These are phyloP conservation scores for Poronia punctata DNA, from an alignment of 495 filamentous ascomycete genomes.

Conservation along the genomic window DNA sequence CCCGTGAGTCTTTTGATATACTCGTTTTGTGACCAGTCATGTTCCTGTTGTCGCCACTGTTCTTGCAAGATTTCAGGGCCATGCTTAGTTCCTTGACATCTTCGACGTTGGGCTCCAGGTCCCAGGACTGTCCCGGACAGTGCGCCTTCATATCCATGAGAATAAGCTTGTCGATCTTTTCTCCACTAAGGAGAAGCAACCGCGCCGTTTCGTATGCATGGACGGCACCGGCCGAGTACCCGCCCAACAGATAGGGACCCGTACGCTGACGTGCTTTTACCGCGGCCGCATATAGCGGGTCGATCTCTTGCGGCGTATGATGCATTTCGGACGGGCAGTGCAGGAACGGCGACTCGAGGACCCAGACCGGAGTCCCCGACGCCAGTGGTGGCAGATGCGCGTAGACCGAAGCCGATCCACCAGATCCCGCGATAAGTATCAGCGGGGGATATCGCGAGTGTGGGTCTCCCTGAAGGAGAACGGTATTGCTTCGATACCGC, in stretches of 20 bases:
- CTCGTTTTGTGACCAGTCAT: too few relatives aligned
- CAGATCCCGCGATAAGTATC: constrained; percentile 56
- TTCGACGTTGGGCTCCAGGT: constrained; percentile 56
- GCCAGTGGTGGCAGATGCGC: constrained; percentile 26
- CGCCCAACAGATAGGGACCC: constrained; percentile 52
- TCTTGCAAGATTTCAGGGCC: too few relatives aligned
- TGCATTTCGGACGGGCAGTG: constrained; percentile 34
- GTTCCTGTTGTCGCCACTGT: too few relatives aligned
- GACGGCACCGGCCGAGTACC: constrained; percentile 71
- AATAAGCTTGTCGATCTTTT: constrained; percentile 57
- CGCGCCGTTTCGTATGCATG: constrained; percentile 63
- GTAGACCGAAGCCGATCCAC: constrained; percentile 49
- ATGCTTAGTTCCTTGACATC: constrained; percentile 46
- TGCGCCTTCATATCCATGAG: constrained; percentile 68
- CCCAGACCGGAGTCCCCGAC: constrained; percentile 32
- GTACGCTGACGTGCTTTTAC: constrained; percentile 41
- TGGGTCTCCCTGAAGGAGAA: constrained; percentile 50
- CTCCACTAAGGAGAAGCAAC: constrained; percentile 52
- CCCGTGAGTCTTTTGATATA: too few relatives aligned
- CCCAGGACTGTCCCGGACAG: constrained; percentile 48
- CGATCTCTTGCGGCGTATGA: constrained; percentile 26
- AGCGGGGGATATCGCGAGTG: constrained; percentile 41
- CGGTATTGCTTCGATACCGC: constrained; percentile 5
- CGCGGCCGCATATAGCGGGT: constrained; percentile 34
- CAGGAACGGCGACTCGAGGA: constrained; percentile 44